These are phyloP conservation scores for Acanthamoeba lenticulata DNA, from an alignment of 208 protist genomes.

Conservation along the genomic window DNA sequence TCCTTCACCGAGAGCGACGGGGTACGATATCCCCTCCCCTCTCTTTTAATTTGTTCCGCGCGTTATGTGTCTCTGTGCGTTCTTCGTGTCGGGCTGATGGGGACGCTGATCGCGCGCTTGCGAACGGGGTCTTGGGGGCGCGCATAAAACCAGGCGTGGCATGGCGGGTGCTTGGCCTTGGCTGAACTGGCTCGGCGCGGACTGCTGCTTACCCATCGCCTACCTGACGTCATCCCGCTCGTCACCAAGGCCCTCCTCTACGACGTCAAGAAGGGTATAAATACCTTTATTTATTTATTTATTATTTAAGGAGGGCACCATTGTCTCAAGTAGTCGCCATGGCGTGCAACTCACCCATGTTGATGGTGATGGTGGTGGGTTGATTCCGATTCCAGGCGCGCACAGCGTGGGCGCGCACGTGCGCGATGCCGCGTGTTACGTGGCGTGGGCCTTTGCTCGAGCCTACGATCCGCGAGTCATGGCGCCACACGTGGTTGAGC, in stretches of 20 bases:
- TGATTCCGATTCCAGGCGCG: conserved; percentile 44
- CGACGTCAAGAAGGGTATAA: conserved; percentile 93
- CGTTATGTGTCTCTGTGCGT: no score
- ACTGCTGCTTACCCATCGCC: conserved; percentile 90
- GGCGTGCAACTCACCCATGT: no score
- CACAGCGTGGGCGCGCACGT: conserved; percentile 97
- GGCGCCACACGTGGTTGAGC: conserved; percentile 79
- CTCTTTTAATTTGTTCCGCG: neutral
- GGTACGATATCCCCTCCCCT: neutral
- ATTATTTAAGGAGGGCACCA: neutral
- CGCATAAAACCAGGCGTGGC: conserved; percentile 87
- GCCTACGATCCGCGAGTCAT: conserved; percentile 95
- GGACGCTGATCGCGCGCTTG: neutral
- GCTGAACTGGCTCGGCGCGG: conserved; percentile 96
- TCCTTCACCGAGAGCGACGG: neutral
- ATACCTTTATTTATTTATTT: conserved; percentile 60
- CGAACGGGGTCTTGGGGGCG: no score
- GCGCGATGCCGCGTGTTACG: conserved; percentile 98
- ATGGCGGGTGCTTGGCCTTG: conserved; percentile 95
- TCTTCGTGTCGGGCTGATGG: no score
- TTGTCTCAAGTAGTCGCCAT: no score
- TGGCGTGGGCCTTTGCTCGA: conserved; percentile 98
- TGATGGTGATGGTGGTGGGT: no score
- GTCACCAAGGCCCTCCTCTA: conserved; percentile 89
- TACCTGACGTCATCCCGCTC: conserved; percentile 87